These are phyloP conservation scores for Corymbia maculata DNA, from an alignment of 345 rosid genomes.

Conservation along the genomic window DNA sequence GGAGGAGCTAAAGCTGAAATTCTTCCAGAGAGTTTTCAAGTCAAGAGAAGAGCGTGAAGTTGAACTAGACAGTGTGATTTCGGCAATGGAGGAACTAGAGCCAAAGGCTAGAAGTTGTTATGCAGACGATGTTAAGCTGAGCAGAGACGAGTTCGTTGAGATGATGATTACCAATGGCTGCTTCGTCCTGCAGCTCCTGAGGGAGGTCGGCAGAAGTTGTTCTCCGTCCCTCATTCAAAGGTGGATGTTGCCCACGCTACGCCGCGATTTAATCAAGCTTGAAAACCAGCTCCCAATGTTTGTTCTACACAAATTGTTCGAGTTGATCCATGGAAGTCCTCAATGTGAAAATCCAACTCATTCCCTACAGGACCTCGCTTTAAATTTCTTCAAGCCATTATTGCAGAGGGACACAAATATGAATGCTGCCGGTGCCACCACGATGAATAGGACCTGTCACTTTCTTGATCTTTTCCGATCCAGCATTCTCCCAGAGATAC, in stretches of 20 bases:
- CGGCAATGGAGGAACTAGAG: conserved; percentile 10
- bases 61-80: neutral
- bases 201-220: neutral
- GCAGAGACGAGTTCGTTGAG: conserved; percentile 9
- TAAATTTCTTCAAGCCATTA: conserved; percentile 14
- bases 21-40: conserved; percentile 2
- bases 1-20: conserved; percentile 12
- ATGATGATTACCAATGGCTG: conserved; percentile 23
- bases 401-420: neutral
- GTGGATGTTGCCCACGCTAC: conserved; percentile 24
- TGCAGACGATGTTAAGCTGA: neutral
- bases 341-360: neutral
- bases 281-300: conserved; percentile 19
- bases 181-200: conserved; percentile 17
- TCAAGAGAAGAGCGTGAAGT: neutral
- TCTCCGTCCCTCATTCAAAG: neutral
- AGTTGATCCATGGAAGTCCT: neutral
- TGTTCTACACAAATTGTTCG: conserved; percentile 4
- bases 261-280: conserved; percentile 16
- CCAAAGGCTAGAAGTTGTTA: conserved; percentile 3
- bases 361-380: conserved; percentile 3
- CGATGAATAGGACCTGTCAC: neutral
- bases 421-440: neutral
- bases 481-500: conserved; percentile 8
- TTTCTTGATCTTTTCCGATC: conserved; percentile 16